phyloP scores from a whole-genome alignment of 331 rosid species.

The Spiraea crenata region DNA sequence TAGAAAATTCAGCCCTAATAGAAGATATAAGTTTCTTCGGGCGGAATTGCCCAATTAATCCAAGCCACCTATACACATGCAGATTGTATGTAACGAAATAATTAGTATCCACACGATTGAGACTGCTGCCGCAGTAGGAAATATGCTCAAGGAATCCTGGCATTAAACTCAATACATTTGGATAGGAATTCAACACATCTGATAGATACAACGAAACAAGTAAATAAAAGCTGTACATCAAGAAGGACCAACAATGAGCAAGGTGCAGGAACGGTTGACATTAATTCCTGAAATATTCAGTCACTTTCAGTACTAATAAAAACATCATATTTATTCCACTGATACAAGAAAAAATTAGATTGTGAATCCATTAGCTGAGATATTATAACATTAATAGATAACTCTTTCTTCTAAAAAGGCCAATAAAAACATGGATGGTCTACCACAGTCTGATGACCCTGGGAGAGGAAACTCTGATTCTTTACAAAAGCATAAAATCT shows the following conservation, averaged over 20 bases:
- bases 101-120: slow-evolving; percentile 20
- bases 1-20: slow-evolving; percentile 58
- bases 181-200: not conserved
- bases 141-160: slow-evolving; percentile 5
- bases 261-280: not conserved
- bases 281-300: not conserved
- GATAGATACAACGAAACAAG: not conserved
- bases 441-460: not conserved
- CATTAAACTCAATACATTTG: not conserved
- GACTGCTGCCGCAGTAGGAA: slow-evolving; percentile 9
- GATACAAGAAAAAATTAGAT: not conserved
- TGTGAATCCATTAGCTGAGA: not conserved
- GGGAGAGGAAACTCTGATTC: not conserved
- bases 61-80: slow-evolving; percentile 68
- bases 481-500: not conserved
- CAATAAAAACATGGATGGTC: not conserved
- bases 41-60: slow-evolving; percentile 76
- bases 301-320: not conserved
- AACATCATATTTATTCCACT: not conserved
- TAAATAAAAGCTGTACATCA: not conserved
- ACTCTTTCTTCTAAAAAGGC: not conserved
- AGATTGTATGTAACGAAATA: not conserved
- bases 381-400: not conserved
- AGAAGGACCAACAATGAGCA: not conserved
- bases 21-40: slow-evolving; percentile 69